Conservation (phyloP, 371 early-diverging fungal genomes). For the Saksenaea vasiformis region DNA sequence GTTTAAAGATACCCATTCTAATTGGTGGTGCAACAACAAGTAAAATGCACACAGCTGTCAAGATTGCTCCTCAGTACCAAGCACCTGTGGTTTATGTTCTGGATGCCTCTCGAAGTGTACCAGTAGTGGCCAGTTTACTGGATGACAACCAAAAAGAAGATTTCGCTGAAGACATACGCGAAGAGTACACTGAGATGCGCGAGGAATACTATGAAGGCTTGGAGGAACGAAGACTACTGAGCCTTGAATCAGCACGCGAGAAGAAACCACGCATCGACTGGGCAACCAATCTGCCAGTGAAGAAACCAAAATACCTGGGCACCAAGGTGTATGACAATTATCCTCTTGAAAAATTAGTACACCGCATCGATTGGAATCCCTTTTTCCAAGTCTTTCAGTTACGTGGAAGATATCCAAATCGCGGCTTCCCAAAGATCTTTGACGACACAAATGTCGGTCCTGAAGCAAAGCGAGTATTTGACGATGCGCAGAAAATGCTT, state of each 20-base stretch:
- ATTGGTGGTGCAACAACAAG: conserved; percentile 96
- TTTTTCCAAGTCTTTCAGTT: conserved; percentile 97
- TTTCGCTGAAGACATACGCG: conserved; percentile 81
- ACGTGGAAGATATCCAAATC: conserved; percentile 92
- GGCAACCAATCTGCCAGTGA: conserved; percentile 56
- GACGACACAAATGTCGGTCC: conserved; percentile 86
- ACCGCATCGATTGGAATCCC: conserved; percentile 94
- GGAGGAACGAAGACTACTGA: conserved; percentile 77
- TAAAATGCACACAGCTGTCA: conserved; percentile 95
- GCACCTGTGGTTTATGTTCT: conserved; percentile 73
- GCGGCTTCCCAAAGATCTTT: conserved; percentile 95
- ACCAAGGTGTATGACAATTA: conserved; percentile 75
- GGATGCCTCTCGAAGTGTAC: conserved; percentile 82
- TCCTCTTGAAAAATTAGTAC: conserved; percentile 68
- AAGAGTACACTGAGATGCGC: conserved; percentile 92
- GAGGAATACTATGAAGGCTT: conserved; percentile 92
- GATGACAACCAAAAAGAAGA: conserved; percentile 78
- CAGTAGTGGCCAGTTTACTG: conserved; percentile 80
- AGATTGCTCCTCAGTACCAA: conserved; percentile 86
- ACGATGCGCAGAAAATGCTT: conserved; percentile 83
- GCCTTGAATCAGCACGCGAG: conserved; percentile 68
- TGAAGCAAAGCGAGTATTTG: conserved; percentile 89
- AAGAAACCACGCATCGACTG: conserved; percentile 70
- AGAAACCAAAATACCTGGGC: conserved; percentile 79
- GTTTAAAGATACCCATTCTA: conserved; percentile 84